A percentile compares a stretch with the other conserved stretches of the same genome.
Evolutionary conservation across 495 filamentous ascomycete genomes (phyloP).

Genomic region (Oidiodendron maius): DNA sequence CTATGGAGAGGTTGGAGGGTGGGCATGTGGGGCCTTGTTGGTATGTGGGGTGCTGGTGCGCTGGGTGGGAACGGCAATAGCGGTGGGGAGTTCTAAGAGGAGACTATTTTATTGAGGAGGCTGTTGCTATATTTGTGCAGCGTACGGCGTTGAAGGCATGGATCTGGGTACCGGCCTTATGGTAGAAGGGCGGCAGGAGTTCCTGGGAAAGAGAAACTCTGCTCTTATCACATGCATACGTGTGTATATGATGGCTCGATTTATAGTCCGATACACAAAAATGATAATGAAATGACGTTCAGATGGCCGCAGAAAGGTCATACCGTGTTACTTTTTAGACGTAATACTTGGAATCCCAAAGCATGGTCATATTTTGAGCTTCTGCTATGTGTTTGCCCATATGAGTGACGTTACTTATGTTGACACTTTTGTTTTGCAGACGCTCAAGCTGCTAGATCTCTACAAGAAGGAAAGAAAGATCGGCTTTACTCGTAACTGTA

Average conservation of each 20-base stretch:
- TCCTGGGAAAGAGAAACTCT: not conserved
- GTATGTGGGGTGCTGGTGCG: not conserved
- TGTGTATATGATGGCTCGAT: not conserved
- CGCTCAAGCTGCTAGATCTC: no score
- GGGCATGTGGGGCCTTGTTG: constrained; percentile 86
- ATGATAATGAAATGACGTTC: no score
- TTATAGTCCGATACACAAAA: not conserved
- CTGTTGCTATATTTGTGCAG: not conserved
- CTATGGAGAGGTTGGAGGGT: constrained; percentile 93
- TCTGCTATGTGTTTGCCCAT: no score
- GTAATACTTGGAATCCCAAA: no score
- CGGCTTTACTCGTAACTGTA: no score
- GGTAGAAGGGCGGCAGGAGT: not conserved
- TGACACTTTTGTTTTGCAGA: no score
- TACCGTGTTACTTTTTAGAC: no score
- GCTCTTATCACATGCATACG: not conserved
- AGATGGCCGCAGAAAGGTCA: no score
- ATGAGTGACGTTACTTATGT: no score
- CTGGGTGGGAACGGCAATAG: not conserved
- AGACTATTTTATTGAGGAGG: not conserved
- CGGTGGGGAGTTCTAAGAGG: constrained; percentile 3
- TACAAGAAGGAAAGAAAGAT: no score
- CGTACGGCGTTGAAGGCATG: not conserved
- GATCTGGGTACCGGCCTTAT: not conserved
- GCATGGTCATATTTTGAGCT: no score